These are phyloP conservation scores for Nothophoma quercina DNA, from an alignment of 2,329 filamentous ascomycete genomes.

Conservation along the genomic window DNA sequence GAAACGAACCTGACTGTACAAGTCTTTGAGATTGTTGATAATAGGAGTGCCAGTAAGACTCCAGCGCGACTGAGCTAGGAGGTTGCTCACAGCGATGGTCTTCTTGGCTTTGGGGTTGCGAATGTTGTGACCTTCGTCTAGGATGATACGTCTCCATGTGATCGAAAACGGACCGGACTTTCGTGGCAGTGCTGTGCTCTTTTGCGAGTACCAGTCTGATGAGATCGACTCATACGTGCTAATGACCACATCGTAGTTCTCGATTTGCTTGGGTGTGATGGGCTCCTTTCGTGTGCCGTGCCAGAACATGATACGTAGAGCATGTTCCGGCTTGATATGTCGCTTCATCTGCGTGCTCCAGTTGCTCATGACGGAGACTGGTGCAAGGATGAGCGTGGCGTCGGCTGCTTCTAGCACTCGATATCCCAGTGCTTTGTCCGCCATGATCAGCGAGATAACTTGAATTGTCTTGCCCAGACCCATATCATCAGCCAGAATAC, in stretches of 20 bases:
- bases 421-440: slow-evolving; percentile 53
- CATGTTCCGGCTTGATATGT: slow-evolving; percentile 71
- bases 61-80: slow-evolving; percentile 79
- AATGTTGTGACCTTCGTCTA: slow-evolving; percentile 67
- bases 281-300: slow-evolving; percentile 67
- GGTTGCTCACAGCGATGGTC: slow-evolving; percentile 70
- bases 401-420: slow-evolving; percentile 26
- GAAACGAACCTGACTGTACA: slow-evolving; percentile 82
- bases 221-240: slow-evolving; percentile 83
- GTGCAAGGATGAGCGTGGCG: slow-evolving; percentile 82
- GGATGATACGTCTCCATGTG: slow-evolving; percentile 73
- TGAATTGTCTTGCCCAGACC: slow-evolving; percentile 89
- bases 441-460: slow-evolving; percentile 79
- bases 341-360: slow-evolving; percentile 81
- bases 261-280: slow-evolving; percentile 63
- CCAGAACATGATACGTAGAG: slow-evolving; percentile 74
- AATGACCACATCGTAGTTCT: slow-evolving; percentile 76
- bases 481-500: slow-evolving; percentile 92
- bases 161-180: slow-evolving; percentile 63
- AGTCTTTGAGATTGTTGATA: slow-evolving; percentile 80
- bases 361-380: slow-evolving; percentile 88
- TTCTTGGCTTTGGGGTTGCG: slow-evolving; percentile 78
- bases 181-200: slow-evolving; percentile 44
- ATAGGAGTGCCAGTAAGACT: slow-evolving; percentile 70
- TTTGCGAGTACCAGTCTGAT: slow-evolving; percentile 66